Conservation (phyloP, 768 basidiomycete genomes). For the Wakefieldia striispora region DNA sequence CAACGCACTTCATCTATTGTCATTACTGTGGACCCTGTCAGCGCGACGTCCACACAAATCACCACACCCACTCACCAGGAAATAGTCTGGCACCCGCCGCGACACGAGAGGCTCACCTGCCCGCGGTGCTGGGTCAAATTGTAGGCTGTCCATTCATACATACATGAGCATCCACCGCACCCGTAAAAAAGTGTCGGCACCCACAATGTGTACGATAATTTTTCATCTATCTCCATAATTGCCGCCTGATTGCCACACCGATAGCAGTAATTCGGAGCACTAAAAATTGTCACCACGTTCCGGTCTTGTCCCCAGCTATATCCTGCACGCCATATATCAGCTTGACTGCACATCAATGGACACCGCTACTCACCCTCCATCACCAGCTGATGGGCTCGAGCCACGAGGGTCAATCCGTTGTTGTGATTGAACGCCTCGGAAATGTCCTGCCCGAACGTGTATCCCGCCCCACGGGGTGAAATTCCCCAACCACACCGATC, state of each 20-base stretch:
- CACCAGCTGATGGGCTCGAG: constrained; percentile 90
- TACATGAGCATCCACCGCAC: constrained; percentile 4
- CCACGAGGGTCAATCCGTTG: constrained; percentile 94
- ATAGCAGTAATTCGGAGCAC: constrained; percentile 99
- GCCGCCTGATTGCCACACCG: constrained; percentile 99
- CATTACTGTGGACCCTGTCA: constrained; percentile 20
- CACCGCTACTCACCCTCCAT: constrained; percentile 78
- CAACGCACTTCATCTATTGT: constrained; percentile 5
- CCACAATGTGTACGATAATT: constrained; percentile 90
- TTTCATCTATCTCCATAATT: constrained; percentile 99
- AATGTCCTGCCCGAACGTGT: constrained; percentile 99
- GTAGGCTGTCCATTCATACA: constrained; percentile 66
- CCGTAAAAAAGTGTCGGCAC: constrained; percentile 31
- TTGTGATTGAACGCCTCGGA: constrained; percentile 99
- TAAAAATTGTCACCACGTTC: constrained; percentile 99
- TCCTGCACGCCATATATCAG: constrained; percentile 40
- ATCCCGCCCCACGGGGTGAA: constrained; percentile 96
- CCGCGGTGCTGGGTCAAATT: constrained; percentile 99
- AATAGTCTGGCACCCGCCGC: constrained; percentile 91
- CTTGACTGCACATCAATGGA: constrained; percentile 1
- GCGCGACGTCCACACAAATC: constrained; percentile 22
- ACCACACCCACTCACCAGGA: constrained; percentile 67
- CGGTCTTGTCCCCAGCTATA: constrained; percentile 99
- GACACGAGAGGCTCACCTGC: constrained; percentile 98
- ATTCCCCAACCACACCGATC: constrained; percentile 99